Evolutionary conservation across 345 rosid genomes (phyloP).

Genomic region (Lumnitzera racemosa): DNA sequence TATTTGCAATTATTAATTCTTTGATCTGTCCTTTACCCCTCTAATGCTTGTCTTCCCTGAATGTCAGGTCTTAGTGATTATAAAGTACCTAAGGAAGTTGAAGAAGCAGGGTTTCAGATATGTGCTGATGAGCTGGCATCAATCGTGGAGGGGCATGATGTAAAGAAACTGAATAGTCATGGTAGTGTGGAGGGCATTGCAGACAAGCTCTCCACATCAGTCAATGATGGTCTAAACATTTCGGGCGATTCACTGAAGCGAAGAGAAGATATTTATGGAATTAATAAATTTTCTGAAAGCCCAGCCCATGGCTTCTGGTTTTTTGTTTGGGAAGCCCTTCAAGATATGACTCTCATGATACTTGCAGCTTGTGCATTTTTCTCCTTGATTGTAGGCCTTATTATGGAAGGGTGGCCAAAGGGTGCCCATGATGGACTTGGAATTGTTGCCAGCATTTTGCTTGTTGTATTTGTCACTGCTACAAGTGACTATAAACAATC

Average conservation of each 20-base stretch:
- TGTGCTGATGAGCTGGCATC: constrained; percentile 84
- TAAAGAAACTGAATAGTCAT: constrained; percentile 66
- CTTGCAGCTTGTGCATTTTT: constrained; percentile 52
- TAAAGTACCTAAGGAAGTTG: constrained; percentile 62
- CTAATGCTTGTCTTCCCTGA: constrained; percentile 11
- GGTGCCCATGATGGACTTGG: constrained; percentile 82
- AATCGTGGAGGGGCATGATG: constrained; percentile 78
- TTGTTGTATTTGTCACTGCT: constrained; percentile 67
- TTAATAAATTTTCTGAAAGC: constrained; percentile 76
- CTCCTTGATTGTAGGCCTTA: constrained; percentile 60
- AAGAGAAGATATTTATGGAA: constrained; percentile 63
- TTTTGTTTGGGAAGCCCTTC: constrained; percentile 65
- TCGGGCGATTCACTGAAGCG: constrained; percentile 30
- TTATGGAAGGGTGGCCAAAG: constrained; percentile 65
- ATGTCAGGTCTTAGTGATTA: constrained; percentile 71
- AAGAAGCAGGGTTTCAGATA: constrained; percentile 71
- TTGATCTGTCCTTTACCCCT: constrained; percentile 6
- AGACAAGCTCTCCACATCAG: constrained; percentile 58
- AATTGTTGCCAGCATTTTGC: constrained; percentile 55
- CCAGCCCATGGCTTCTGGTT: constrained; percentile 73
- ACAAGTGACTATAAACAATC: constrained; percentile 65
- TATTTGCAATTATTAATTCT: not conserved
- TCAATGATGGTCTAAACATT: constrained; percentile 45
- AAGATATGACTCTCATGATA: constrained; percentile 63
- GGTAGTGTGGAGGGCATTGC: constrained; percentile 62